These are phyloP conservation scores for Ustilago sp. DNA, from an alignment of 1,284 basidiomycete species.

Conservation along the genomic window DNA sequence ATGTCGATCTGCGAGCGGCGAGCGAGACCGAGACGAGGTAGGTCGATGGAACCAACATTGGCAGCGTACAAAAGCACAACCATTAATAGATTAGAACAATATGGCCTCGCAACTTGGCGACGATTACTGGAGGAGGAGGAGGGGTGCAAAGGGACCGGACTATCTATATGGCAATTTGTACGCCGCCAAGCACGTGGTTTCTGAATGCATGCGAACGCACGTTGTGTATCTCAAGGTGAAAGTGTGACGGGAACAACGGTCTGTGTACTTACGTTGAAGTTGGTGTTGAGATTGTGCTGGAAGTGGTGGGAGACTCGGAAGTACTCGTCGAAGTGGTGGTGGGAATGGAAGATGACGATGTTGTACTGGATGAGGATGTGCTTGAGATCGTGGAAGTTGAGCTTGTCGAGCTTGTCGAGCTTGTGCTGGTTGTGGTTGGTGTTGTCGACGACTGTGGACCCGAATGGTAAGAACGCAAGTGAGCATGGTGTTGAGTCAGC, in stretches of 20 bases:
- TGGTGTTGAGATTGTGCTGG: constrained; percentile 32
- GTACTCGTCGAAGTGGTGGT: constrained; percentile 20
- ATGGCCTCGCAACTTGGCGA: constrained; percentile 20
- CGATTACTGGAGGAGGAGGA: constrained; percentile 3
- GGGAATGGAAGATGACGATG: constrained; percentile 15
- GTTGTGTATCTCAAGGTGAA: neutral
- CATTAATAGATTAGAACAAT: constrained; percentile 28
- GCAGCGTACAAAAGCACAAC: constrained; percentile 25
- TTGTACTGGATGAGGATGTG: constrained; percentile 11
- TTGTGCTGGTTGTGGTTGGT: constrained; percentile 17
- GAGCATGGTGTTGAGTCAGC: constrained; percentile 4
- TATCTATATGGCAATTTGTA: constrained; percentile 5
- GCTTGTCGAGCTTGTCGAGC: constrained; percentile 22
- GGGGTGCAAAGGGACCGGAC: neutral
- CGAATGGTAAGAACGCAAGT: neutral
- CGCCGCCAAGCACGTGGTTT: constrained; percentile 24
- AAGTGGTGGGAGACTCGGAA: constrained; percentile 12
- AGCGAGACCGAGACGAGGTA: neutral
- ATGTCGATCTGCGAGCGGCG: constrained; percentile 24
- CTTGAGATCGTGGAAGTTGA: constrained; percentile 17
- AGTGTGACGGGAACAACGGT: neutral
- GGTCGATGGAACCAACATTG: constrained; percentile 6
- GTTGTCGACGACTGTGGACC: neutral
- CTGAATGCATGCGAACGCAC: constrained; percentile 30
- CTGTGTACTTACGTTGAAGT: constrained; percentile 46